Evolutionary conservation across 108 stramenopile genomes (phyloP).

Genomic region (Pseudonitzschia multiseries): DNA sequence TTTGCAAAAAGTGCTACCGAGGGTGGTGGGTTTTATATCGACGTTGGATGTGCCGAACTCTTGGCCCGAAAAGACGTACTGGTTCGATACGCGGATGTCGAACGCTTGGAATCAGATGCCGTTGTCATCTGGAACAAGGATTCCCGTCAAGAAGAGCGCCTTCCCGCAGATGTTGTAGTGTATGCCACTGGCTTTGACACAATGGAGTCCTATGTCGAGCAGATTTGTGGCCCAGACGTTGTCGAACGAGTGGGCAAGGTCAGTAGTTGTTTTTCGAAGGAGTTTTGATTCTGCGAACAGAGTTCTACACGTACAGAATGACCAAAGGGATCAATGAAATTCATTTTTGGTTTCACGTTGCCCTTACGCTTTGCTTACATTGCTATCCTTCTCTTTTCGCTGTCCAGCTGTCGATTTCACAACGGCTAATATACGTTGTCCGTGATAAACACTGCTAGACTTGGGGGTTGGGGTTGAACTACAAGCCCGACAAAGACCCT

Average conservation of each 20-base stretch:
- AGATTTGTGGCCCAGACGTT: slow-evolving; percentile 28
- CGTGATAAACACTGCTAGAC: not conserved
- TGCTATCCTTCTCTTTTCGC: not conserved
- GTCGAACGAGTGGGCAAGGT: slow-evolving; percentile 28
- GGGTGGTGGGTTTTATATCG: slow-evolving; percentile 39
- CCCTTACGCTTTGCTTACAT: not conserved
- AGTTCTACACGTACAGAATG: too few species aligned
- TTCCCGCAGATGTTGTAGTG: slow-evolving; percentile 35
- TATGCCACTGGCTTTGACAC: slow-evolving; percentile 41
- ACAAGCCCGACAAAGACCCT: slow-evolving; percentile 28
- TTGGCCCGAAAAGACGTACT: slow-evolving; percentile 22
- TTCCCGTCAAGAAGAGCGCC: slow-evolving; percentile 4
- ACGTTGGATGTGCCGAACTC: slow-evolving; percentile 32
- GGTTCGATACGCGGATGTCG: slow-evolving; percentile 22
- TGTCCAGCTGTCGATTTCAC: too few species aligned
- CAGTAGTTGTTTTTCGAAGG: too few species aligned
- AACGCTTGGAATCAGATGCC: slow-evolving; percentile 24
- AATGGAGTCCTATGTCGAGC: slow-evolving; percentile 21
- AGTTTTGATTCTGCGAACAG: too few species aligned
- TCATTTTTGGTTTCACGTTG: too few species aligned
- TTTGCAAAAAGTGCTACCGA: slow-evolving; percentile 32
- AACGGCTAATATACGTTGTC: too few species aligned
- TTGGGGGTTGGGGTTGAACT: slow-evolving; percentile 27
- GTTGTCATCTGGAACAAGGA: slow-evolving; percentile 25
- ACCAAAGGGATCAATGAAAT: too few species aligned